phyloP scores from a whole-genome alignment of 306 rosid species.

The Hippophae gyantsensis region DNA sequence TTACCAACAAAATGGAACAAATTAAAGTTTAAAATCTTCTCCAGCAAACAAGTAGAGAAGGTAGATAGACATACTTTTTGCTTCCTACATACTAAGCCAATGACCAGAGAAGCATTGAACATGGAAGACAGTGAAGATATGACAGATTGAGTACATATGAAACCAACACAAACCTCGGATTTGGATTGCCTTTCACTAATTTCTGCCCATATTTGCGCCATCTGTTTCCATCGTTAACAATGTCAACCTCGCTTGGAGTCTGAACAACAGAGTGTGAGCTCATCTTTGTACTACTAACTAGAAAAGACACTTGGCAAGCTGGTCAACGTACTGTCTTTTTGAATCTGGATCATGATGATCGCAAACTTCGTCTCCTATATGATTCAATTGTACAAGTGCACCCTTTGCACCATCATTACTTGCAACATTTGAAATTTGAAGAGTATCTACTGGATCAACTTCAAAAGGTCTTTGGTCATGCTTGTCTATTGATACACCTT shows the following conservation, averaged over 20 bases:
- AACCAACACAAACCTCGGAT: conserved; percentile 53
- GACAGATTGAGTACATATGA: too few species aligned
- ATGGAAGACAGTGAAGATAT: too few species aligned
- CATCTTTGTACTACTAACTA: not conserved
- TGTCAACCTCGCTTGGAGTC: conserved; percentile 67
- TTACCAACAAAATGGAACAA: too few species aligned
- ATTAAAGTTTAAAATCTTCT: too few species aligned
- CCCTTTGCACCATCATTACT: conserved; percentile 33
- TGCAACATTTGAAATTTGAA: conserved; percentile 30
- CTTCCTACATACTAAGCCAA: too few species aligned
- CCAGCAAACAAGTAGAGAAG: too few species aligned
- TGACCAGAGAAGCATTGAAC: too few species aligned
- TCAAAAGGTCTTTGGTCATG: conserved; percentile 30
- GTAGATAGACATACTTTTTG: too few species aligned
- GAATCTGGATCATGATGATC: conserved; percentile 39
- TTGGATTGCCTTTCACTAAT: conserved; percentile 69
- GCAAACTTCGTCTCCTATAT: conserved; percentile 27
- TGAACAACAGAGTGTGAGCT: conserved; percentile 42
- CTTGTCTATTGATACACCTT: conserved; percentile 35
- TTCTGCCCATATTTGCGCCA: conserved; percentile 99
- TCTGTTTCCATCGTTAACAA: conserved; percentile 76
- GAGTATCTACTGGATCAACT: conserved; percentile 30
- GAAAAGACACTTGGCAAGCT: conserved; percentile 6
- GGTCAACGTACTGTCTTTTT: conserved; percentile 65
- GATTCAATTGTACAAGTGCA: conserved; percentile 25